Evolutionary conservation across 2,329 filamentous ascomycete genomes (phyloP).

Genomic region (Fusarium kyushuense): DNA sequence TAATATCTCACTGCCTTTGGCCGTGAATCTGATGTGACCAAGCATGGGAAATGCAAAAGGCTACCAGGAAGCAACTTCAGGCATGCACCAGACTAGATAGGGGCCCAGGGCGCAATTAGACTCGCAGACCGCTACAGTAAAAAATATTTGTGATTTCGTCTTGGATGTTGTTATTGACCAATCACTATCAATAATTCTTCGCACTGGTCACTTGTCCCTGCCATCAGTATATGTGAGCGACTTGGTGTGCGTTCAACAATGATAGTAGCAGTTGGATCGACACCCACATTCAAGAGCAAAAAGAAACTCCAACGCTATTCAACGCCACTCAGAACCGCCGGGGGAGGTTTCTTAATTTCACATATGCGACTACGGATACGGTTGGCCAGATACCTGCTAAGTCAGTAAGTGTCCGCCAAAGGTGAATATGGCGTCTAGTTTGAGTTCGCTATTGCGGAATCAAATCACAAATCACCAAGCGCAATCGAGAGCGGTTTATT

Average conservation of each 20-base stretch:
- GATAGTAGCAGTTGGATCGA: background rate
- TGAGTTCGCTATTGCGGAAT: constrained; percentile 10
- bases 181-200: constrained; percentile 30
- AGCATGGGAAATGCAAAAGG: constrained; percentile 46
- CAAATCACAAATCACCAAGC: background rate
- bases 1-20: constrained; percentile 41
- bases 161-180: constrained; percentile 21
- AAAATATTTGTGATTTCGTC: constrained; percentile 23
- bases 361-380: constrained; percentile 1
- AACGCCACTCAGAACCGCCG: constrained; percentile 34
- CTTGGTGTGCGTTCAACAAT: background rate
- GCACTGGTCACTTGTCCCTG: constrained; percentile 31
- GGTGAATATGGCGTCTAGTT: constrained; percentile 8
- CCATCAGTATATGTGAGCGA: background rate
- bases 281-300: constrained; percentile 2
- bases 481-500: constrained; percentile 2
- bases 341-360: constrained; percentile 4
- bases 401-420: background rate
- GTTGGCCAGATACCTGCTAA: background rate
- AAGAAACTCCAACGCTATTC: constrained; percentile 22
- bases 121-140: constrained; percentile 43
- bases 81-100: constrained; percentile 26
- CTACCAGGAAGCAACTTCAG: constrained; percentile 28
- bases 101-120: constrained; percentile 27
- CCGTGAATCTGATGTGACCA: constrained; percentile 41